These are phyloP conservation scores for Aspergillus wentii DNA, from an alignment of 495 filamentous ascomycete genomes.

Conservation along the genomic window DNA sequence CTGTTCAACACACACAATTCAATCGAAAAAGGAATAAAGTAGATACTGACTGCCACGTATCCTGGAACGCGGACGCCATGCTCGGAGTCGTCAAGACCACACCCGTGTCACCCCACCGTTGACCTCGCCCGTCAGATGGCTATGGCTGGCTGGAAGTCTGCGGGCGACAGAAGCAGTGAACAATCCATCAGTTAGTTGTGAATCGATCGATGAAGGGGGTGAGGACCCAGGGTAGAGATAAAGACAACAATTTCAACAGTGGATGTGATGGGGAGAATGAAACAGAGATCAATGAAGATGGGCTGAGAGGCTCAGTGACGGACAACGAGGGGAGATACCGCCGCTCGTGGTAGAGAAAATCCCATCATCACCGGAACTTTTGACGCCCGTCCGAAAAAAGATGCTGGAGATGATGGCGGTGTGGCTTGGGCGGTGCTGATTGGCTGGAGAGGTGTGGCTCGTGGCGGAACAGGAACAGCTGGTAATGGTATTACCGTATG, in stretches of 20 bases:
- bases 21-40: conserved; percentile 3
- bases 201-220: conserved; percentile 5
- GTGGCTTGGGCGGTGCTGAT: conserved; percentile 10
- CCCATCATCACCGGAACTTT: conserved; percentile 17
- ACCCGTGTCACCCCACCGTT: conserved; percentile 46
- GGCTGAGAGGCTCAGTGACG: conserved; percentile 5
- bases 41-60: conserved; percentile 47
- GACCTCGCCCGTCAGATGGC: conserved; percentile 51
- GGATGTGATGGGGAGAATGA: no score
- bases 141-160: conserved; percentile 41
- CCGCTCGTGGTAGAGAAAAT: conserved; percentile 19
- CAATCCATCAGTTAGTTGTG: conserved; percentile 39
- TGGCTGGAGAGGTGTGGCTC: conserved; percentile 13
- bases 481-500: conserved; percentile 1
- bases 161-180: conserved; percentile 30
- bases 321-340: conserved; percentile 15
- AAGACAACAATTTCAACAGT: neutral
- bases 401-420: neutral
- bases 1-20: conserved; percentile 15
- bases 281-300: conserved; percentile 3
- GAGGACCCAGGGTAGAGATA: no score
- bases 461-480: conserved; percentile 6
- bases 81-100: conserved; percentile 15
- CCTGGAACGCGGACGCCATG: conserved; percentile 47
- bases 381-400: conserved; percentile 9